Evolutionary conservation across 2,329 filamentous ascomycete genomes (phyloP).

Genomic region (Aspergillus tanneri): DNA sequence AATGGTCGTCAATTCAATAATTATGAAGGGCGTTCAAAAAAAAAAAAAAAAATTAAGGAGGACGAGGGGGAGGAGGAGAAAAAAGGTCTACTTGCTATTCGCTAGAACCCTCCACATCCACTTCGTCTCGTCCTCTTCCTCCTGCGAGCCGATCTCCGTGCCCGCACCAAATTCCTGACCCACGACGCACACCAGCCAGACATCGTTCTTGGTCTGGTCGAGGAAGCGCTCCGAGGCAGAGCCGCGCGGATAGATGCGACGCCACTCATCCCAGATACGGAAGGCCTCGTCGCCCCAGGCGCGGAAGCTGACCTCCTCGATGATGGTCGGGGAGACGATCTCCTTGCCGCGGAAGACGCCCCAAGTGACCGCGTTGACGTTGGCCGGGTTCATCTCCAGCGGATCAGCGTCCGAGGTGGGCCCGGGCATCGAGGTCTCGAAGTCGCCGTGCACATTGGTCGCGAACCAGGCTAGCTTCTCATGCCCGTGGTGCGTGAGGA

Average conservation of each 20-base stretch:
- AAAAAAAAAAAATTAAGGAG: neutral
- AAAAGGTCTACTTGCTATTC: slow-evolving; percentile 22
- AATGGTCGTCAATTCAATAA: neutral
- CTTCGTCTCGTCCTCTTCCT: slow-evolving; percentile 41
- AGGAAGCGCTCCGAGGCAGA: slow-evolving; percentile 71
- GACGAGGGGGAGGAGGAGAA: slow-evolving; percentile 1
- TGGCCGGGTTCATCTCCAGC: slow-evolving; percentile 45
- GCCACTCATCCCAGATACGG: slow-evolving; percentile 93
- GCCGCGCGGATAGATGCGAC: slow-evolving; percentile 75
- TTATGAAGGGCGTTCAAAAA: too few relatives aligned
- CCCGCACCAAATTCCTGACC: slow-evolving; percentile 48
- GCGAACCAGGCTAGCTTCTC: slow-evolving; percentile 84
- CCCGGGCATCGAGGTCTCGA: slow-evolving; percentile 58
- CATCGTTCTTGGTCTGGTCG: slow-evolving; percentile 63
- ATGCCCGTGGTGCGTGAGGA: slow-evolving; percentile 60
- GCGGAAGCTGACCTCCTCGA: slow-evolving; percentile 89
- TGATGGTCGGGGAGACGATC: slow-evolving; percentile 93
- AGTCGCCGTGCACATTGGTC: slow-evolving; percentile 73
- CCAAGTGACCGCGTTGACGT: slow-evolving; percentile 95
- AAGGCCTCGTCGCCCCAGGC: slow-evolving; percentile 97
- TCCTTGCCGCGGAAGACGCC: slow-evolving; percentile 94
- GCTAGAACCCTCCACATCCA: slow-evolving; percentile 42
- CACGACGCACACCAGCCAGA: slow-evolving; percentile 78
- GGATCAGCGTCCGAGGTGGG: slow-evolving; percentile 29
- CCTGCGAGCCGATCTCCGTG: slow-evolving; percentile 37